Evolutionary conservation across 495 filamentous ascomycete species (phyloP).

Genomic region (Diplogelasinospora grovesii): DNA sequence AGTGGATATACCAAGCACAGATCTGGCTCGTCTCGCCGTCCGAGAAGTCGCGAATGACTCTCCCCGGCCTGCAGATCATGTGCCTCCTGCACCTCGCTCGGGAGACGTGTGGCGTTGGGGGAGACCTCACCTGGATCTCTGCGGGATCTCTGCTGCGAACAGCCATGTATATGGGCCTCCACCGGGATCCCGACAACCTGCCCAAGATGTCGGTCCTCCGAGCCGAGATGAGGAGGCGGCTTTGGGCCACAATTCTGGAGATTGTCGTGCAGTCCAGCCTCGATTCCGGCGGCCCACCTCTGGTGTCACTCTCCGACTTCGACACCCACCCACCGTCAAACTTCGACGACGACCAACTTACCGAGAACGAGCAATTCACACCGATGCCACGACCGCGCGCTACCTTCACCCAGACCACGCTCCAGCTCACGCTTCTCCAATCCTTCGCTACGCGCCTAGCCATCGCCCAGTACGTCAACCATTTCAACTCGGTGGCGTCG

Average conservation of each 20-base stretch:
- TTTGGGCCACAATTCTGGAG: constrained; percentile 64
- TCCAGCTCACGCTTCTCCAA: constrained; percentile 30
- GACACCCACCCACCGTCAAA: constrained; percentile 51
- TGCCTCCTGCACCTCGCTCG: constrained; percentile 55
- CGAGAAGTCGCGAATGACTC: constrained; percentile 48
- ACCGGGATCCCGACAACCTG: constrained; percentile 47
- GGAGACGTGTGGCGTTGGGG: constrained; percentile 48
- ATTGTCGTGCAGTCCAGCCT: constrained; percentile 54
- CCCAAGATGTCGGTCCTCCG: constrained; percentile 38
- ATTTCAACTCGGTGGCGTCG: constrained; percentile 21
- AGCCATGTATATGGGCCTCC: constrained; percentile 56
- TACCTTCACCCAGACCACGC: constrained; percentile 34
- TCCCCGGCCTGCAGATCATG: constrained; percentile 51
- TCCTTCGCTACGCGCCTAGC: constrained; percentile 30
- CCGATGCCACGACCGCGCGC: constrained; percentile 12
- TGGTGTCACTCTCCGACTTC: constrained; percentile 49
- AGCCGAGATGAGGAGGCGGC: constrained; percentile 59
- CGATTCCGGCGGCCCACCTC: constrained; percentile 52
- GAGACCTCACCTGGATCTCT: constrained; percentile 53
- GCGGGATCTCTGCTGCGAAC: constrained; percentile 51
- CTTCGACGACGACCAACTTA: constrained; percentile 40
- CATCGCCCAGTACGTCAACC: constrained; percentile 31
- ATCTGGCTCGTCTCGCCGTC: constrained; percentile 52
- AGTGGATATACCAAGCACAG: constrained; percentile 59
- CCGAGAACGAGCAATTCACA: constrained; percentile 16